These are phyloP conservation scores for Leptographium radiaticola DNA, from an alignment of 2,329 filamentous ascomycete genomes.

Conservation along the genomic window DNA sequence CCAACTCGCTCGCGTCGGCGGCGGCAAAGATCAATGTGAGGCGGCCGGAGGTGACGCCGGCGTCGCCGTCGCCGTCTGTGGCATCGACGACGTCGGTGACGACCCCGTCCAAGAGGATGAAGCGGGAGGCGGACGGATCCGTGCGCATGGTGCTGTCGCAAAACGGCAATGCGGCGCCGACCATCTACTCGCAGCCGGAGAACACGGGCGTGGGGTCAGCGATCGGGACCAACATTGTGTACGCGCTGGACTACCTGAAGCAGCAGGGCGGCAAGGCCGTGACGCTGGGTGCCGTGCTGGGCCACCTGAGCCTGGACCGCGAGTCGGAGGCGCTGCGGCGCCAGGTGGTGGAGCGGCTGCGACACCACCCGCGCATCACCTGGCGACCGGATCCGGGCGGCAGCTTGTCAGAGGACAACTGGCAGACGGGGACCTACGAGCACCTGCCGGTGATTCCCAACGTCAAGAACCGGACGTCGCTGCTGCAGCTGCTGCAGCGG, in stretches of 20 bases:
- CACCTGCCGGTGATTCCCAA: constrained; percentile 72
- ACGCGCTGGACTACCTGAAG: constrained; percentile 73
- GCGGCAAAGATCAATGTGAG: constrained; percentile 46
- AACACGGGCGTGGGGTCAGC: constrained; percentile 65
- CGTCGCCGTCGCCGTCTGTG: constrained; percentile 49
- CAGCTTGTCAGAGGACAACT: constrained; percentile 18
- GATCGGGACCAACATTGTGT: constrained; percentile 77
- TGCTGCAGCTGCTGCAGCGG: constrained; percentile 68
- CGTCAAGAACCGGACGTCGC: constrained; percentile 63
- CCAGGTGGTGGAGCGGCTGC: constrained; percentile 54
- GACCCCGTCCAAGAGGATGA: constrained; percentile 51
- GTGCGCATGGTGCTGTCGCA: constrained; percentile 5
- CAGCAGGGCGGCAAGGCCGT: constrained; percentile 56
- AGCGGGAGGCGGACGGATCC: constrained; percentile 33
- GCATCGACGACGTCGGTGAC: constrained; percentile 31
- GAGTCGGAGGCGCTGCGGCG: constrained; percentile 48
- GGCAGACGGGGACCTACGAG: constrained; percentile 58
- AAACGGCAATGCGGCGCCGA: constrained; percentile 18
- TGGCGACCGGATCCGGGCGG: constrained; percentile 35
- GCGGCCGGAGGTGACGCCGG: constrained; percentile 32
- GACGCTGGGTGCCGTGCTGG: constrained; percentile 62
- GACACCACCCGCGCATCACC: constrained; percentile 46
- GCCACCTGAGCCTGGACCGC: constrained; percentile 61
- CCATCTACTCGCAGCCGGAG: constrained; percentile 63
- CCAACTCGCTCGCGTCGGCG: constrained; percentile 47